Percentiles rank a stretch among this genome's conserved stretches.
Evolutionary conservation across 495 filamentous ascomycete genomes (phyloP).

Genomic region (Penicillium cinerascens): DNA sequence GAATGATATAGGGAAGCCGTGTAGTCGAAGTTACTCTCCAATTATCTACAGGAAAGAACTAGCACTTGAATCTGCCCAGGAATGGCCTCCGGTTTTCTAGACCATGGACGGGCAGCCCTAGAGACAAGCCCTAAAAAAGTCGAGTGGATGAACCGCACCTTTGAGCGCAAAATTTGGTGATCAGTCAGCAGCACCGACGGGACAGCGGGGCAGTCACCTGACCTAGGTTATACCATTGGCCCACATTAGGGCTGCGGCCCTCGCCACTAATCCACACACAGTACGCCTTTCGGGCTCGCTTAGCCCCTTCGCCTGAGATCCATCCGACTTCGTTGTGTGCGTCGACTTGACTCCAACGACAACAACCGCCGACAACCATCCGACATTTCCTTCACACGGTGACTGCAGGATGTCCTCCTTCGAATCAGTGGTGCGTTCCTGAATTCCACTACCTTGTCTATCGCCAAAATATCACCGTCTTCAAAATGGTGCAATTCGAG

Average conservation of each 20-base stretch:
- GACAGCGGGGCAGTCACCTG: slow-evolving; percentile 19
- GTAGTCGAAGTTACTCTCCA: background rate
- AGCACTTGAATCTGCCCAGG: background rate
- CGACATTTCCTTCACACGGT: slow-evolving; percentile 42
- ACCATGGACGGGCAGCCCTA: slow-evolving; percentile 23
- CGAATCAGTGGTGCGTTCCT: slow-evolving; percentile 86
- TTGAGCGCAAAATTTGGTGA: slow-evolving; percentile 18
- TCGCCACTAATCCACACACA: slow-evolving; percentile 38
- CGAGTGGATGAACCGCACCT: slow-evolving; percentile 6
- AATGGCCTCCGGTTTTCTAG: slow-evolving; percentile 14
- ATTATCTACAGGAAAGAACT: background rate
- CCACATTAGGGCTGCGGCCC: slow-evolving; percentile 43
- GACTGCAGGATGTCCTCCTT: slow-evolving; percentile 91
- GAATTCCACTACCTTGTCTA: slow-evolving; percentile 2
- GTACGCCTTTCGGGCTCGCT: slow-evolving; percentile 34
- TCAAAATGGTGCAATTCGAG: slow-evolving; percentile 2
- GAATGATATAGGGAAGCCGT: background rate
- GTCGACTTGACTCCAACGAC: slow-evolving; percentile 47
- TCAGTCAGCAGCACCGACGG: slow-evolving; percentile 4
- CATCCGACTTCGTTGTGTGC: slow-evolving; percentile 48
- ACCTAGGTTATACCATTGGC: slow-evolving; percentile 20
- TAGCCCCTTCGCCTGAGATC: slow-evolving; percentile 38
- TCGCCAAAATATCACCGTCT: slow-evolving; percentile 10
- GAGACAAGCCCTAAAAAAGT: slow-evolving; percentile 16
- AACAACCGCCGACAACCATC: slow-evolving; percentile 51